These are phyloP conservation scores for Aureobasidium sp. DNA, from an alignment of 2,329 filamentous ascomycete species.

Conservation along the genomic window DNA sequence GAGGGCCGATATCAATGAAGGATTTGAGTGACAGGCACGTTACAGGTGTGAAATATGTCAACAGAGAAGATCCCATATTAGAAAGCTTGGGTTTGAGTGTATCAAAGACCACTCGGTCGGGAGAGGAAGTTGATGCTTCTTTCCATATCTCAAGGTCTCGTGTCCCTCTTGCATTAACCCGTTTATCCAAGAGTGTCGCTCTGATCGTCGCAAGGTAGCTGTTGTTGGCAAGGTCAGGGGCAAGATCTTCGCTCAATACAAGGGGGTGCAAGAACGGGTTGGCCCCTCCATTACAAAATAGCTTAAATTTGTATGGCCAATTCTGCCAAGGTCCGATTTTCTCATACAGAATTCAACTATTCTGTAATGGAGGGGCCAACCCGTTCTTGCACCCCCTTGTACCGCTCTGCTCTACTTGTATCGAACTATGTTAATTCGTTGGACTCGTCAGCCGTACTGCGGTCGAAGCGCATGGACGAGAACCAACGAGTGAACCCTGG, in stretches of 20 bases:
- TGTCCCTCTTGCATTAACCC: background rate
- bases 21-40: background rate
- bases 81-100: background rate
- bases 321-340: too few relatives aligned
- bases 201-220: background rate
- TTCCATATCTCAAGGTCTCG: background rate
- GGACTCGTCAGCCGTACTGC: background rate
- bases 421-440: background rate
- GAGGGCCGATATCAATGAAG: background rate
- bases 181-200: background rate
- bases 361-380: too few relatives aligned
- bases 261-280: too few relatives aligned
- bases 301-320: too few relatives aligned
- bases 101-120: background rate
- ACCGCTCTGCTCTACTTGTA: background rate
- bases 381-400: background rate
- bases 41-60: background rate
- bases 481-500: background rate
- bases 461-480: background rate
- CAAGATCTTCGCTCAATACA: background rate
- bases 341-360: too few relatives aligned
- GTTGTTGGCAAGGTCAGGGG: background rate
- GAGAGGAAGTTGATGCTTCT: background rate
- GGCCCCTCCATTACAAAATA: too few relatives aligned
- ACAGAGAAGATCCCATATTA: background rate